Evolutionary conservation across 345 rosid species (phyloP), one percentile per base, ranked within the genome.

Genomic region (Hibiscus syriacus): DNA sequence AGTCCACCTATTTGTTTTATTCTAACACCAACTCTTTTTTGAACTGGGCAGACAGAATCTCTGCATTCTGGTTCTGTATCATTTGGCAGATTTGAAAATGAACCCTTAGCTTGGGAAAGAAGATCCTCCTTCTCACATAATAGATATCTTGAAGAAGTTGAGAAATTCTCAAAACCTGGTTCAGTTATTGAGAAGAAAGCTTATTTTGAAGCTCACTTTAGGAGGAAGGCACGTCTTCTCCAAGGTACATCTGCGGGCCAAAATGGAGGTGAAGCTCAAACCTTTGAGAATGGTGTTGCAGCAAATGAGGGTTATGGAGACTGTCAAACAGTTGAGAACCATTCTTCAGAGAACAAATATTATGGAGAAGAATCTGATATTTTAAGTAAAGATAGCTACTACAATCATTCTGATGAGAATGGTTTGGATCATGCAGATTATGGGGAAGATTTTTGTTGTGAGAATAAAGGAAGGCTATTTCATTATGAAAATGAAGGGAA

Each of bases 61-160:
- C 67, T 85, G 30, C 91, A 80, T 78, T 92, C 96, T 32, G 96
- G 96, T 60, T 92, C 96, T 12, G 67, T 92, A 80, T 92, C 96
- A 19, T 92, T 92, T 72, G 98, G 98, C 19, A 90, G 96, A 79
- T 92, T 92, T 66, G 98, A 92, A 74, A 85, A 69, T 29, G 96
- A 92, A 53, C 78, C 84, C 23, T 56, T 92, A 63, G 81, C 83
- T 55, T 92, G 98, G 96, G 98, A 92, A 72, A 87, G 82, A 70
- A 80, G 92, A 64, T 92, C 98, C 27, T 87, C 96, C 0, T 92
- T 92, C 73, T 81, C 86, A n/a, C 98, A 85, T 69, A 92, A 92
- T 38, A 85, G 79, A 79, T 92, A 92, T 71, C 97, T 92, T 69
- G 97, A 86, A 79, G 98, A 92, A 82, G 98, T 84, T 48, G 98